phyloP scores from a whole-genome alignment of 164 flowering plant genomes.

The Vitis riparia region DNA sequence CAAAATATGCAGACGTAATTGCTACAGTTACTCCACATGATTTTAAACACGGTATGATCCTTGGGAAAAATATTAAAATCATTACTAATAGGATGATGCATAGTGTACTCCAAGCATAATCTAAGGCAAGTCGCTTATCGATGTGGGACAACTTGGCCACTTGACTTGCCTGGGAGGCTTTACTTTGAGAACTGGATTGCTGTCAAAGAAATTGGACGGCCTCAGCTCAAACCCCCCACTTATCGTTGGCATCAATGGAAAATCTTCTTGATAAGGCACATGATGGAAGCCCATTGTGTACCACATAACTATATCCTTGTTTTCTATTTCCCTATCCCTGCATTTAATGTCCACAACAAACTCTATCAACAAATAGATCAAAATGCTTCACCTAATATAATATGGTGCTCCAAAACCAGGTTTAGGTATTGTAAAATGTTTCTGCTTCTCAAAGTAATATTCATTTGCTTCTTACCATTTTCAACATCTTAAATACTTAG shows the following conservation, averaged over 20 bases:
- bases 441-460: constrained; percentile 6
- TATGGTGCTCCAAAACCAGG: too few relatives aligned
- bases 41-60: too few relatives aligned
- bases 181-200: constrained; percentile 25
- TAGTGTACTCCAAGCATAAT: not conserved
- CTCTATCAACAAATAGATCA: not conserved
- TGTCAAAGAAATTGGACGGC: constrained; percentile 27
- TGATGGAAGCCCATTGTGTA: constrained; percentile 37
- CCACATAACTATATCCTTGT: constrained; percentile 35
- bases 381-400: not conserved
- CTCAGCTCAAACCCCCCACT: constrained; percentile 20
- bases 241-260: constrained; percentile 26
- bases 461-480: constrained; percentile 16
- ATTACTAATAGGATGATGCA: too few relatives aligned
- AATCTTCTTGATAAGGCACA: constrained; percentile 30
- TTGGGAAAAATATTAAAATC: too few relatives aligned
- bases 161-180: not conserved
- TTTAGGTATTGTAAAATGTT: not conserved
- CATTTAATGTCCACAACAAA: not conserved
- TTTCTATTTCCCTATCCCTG: constrained; percentile 31
- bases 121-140: too few relatives aligned
- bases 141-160: not conserved
- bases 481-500: too few relatives aligned
- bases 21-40: too few relatives aligned
- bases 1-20: too few relatives aligned